These are phyloP conservation scores for Russula griseocarnosa DNA, from an alignment of 768 basidiomycete species.

Conservation along the genomic window DNA sequence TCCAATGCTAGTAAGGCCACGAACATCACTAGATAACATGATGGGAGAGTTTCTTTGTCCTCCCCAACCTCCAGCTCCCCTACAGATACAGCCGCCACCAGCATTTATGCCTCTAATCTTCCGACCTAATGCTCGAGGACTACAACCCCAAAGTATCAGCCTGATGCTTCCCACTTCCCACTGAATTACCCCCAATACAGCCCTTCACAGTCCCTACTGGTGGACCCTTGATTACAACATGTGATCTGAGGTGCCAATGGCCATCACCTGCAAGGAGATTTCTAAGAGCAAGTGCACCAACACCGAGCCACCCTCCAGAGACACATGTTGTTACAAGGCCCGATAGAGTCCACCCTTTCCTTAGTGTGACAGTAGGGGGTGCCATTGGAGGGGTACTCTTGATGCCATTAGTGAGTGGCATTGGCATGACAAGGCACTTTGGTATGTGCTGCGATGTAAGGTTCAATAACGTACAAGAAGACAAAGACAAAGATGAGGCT, in stretches of 20 bases:
- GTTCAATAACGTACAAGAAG: too few relatives aligned
- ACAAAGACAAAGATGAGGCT: too few relatives aligned
- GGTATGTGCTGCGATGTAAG: too few relatives aligned
- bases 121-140: conserved; percentile 42
- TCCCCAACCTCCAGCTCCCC: conserved; percentile 39
- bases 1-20: conserved; percentile 42
- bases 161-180: conserved; percentile 37
- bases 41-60: conserved; percentile 58
- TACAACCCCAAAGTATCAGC: conserved; percentile 43
- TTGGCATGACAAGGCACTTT: too few relatives aligned
- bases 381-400: too few relatives aligned
- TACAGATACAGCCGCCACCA: conserved; percentile 48
- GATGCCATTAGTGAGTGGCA: too few relatives aligned
- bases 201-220: conserved; percentile 20
- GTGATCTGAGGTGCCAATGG: conserved; percentile 16
- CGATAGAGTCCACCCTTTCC: background rate
- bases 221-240: conserved; percentile 19
- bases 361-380: too few relatives aligned
- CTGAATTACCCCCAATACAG: conserved; percentile 34
- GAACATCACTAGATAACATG: conserved; percentile 54
- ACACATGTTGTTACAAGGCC: background rate
- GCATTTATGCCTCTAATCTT: conserved; percentile 52
- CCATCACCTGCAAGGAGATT: background rate
- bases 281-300: background rate
- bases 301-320: conserved; percentile 1